Evolutionary conservation across 2,329 filamentous ascomycete genomes (phyloP).

Genomic region (Eutypa lata): DNA sequence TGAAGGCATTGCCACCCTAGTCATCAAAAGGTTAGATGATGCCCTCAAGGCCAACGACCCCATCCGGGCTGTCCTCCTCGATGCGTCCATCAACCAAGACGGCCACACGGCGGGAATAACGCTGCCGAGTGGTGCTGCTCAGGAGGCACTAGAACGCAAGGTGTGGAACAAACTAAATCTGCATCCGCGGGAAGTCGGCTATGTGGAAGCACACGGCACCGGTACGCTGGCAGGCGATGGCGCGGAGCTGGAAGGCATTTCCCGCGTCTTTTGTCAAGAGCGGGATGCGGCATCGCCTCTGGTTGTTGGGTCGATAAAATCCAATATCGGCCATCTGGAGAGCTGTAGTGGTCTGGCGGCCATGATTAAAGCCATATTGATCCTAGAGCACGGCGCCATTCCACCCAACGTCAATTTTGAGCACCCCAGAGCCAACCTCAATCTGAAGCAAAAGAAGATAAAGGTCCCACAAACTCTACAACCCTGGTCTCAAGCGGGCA

Average conservation of each 20-base stretch:
- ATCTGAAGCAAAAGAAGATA: neutral
- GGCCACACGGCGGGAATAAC: conserved; percentile 36
- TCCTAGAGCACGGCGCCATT: conserved; percentile 15
- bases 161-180: neutral
- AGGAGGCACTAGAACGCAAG: conserved; percentile 3
- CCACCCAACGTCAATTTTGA: conserved; percentile 15
- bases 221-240: conserved; percentile 31
- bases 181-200: conserved; percentile 8
- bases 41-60: conserved; percentile 19
- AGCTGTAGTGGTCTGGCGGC: conserved; percentile 13
- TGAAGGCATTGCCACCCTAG: conserved; percentile 40
- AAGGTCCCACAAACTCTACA: neutral
- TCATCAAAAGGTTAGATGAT: conserved; percentile 38
- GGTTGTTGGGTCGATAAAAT: conserved; percentile 11
- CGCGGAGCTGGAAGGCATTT: conserved; percentile 18
- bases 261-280: neutral
- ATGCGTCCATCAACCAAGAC: conserved; percentile 10
- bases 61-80: conserved; percentile 3
- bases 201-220: conserved; percentile 37
- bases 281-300: neutral
- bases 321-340: conserved; percentile 17
- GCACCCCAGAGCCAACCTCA: neutral
- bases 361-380: conserved; percentile 17
- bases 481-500: neutral
- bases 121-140: conserved; percentile 29